Evolutionary conservation across 371 early-diverging fungal species (phyloP).

Genomic region (Rhizopus sp.): DNA sequence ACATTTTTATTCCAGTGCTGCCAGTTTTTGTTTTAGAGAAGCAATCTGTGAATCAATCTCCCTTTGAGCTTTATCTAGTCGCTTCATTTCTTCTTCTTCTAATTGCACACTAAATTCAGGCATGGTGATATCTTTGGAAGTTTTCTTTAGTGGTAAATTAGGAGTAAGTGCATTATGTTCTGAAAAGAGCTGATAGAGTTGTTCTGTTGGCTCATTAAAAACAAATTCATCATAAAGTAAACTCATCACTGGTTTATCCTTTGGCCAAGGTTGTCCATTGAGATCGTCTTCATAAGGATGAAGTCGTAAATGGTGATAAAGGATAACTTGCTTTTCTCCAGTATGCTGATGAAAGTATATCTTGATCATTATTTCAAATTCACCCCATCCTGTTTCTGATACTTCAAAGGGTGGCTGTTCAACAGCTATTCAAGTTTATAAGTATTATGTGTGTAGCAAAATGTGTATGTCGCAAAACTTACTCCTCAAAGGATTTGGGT

Average conservation of each 20-base stretch:
- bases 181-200: conserved; percentile 69
- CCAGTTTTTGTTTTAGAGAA: conserved; percentile 52
- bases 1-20: conserved; percentile 21
- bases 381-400: conserved; percentile 98
- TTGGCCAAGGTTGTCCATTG: conserved; percentile 67
- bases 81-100: conserved; percentile 69
- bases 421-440: conserved; percentile 47
- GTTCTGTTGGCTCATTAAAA: conserved; percentile 87
- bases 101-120: conserved; percentile 60
- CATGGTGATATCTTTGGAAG: conserved; percentile 29
- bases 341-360: conserved; percentile 77
- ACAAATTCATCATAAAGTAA: conserved; percentile 84
- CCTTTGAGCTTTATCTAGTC: conserved; percentile 57
- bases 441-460: background rate
- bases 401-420: conserved; percentile 92
- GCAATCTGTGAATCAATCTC: conserved; percentile 66
- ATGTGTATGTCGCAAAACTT: conserved; percentile 15
- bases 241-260: conserved; percentile 75
- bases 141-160: conserved; percentile 39
- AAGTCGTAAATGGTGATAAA: conserved; percentile 84
- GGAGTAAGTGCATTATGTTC: conserved; percentile 52
- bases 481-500: conserved; percentile 83
- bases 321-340: conserved; percentile 79
- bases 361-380: conserved; percentile 95
- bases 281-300: conserved; percentile 77